A percentile compares a stretch with the other conserved stretches of the same genome.
These are phyloP conservation scores for Collariella sp. DNA, from an alignment of 495 filamentous ascomycete species.

Conservation along the genomic window DNA sequence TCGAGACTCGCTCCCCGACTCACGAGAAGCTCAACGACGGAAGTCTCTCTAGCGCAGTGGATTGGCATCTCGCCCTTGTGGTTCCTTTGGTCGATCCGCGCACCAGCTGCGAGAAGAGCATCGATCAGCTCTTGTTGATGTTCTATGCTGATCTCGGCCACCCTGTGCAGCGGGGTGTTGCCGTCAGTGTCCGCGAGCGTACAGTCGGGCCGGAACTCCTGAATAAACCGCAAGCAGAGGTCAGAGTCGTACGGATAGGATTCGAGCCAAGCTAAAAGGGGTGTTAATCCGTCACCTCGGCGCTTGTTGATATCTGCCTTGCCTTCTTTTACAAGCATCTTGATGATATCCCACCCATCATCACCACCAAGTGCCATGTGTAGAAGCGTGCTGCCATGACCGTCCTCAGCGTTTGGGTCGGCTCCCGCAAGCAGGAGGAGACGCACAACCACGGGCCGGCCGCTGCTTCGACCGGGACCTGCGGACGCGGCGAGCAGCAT, in stretches of 20 bases:
- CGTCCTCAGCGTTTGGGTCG: slow-evolving; percentile 13
- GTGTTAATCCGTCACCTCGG: slow-evolving; percentile 14
- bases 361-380: slow-evolving; percentile 14
- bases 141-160: not conserved
- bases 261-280: slow-evolving; percentile 2
- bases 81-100: slow-evolving; percentile 4
- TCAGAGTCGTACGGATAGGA: not conserved
- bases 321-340: slow-evolving; percentile 16
- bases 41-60: not conserved
- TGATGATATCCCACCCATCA: slow-evolving; percentile 1
- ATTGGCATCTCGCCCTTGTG: slow-evolving; percentile 5
- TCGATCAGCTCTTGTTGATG: not conserved
- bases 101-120: slow-evolving; percentile 3
- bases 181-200: slow-evolving; percentile 15
- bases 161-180: slow-evolving; percentile 9
- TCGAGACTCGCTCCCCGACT: slow-evolving; percentile 17
- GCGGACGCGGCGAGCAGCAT: slow-evolving; percentile 19
- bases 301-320: slow-evolving; percentile 16
- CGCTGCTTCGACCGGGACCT: slow-evolving; percentile 17
- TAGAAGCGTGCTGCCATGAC: slow-evolving; percentile 11
- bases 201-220: slow-evolving; percentile 10
- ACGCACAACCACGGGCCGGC: slow-evolving; percentile 7
- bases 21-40: slow-evolving; percentile 4
- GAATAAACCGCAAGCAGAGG: slow-evolving; percentile 5
- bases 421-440: slow-evolving; percentile 24